Percentiles rank a stretch among this genome's conserved stretches.
phyloP scores from a whole-genome alignment of 2,329 filamentous ascomycete species.

The Chaetomium sp. region DNA sequence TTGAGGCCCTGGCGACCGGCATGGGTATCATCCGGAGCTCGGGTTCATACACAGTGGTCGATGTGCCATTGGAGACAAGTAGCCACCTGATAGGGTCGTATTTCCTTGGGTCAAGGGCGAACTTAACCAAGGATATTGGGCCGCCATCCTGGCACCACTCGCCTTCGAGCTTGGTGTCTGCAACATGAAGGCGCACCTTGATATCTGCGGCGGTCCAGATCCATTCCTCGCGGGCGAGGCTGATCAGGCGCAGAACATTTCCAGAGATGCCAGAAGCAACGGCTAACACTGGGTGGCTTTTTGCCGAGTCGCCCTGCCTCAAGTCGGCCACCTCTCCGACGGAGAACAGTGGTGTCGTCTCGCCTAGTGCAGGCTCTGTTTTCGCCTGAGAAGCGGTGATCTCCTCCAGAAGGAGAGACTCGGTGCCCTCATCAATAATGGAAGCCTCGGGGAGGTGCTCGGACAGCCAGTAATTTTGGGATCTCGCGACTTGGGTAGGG shows the following conservation, averaged over 20 bases:
- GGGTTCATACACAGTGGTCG: conserved; percentile 56
- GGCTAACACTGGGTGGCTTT: conserved; percentile 46
- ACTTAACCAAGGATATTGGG: conserved; percentile 56
- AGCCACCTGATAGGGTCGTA: conserved; percentile 52
- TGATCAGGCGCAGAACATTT: conserved; percentile 58
- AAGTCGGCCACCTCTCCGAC: conserved; percentile 57
- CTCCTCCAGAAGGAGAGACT: conserved; percentile 43
- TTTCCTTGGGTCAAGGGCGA: conserved; percentile 45
- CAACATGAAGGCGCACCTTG: conserved; percentile 50
- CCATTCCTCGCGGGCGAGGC: conserved; percentile 53
- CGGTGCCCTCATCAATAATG: conserved; percentile 42
- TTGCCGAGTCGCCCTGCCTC: conserved; percentile 35
- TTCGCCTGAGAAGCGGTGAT: conserved; percentile 34
- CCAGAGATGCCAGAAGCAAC: conserved; percentile 59
- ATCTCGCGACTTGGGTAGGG: conserved; percentile 37
- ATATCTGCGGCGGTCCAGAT: conserved; percentile 55
- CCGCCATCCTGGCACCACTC: conserved; percentile 58
- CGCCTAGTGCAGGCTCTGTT: conserved; percentile 7
- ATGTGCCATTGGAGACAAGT: conserved; percentile 55
- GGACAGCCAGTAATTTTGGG: conserved; percentile 53
- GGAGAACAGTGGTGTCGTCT: conserved; percentile 49
- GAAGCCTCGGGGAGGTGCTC: conserved; percentile 55
- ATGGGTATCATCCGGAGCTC: conserved; percentile 44
- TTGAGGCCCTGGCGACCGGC: not conserved
- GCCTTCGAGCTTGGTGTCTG: conserved; percentile 48